Percentiles rank a stretch among this genome's conserved stretches.
phyloP scores from a whole-genome alignment of 306 rosid genomes.

The Hippophae rhamnoides region DNA sequence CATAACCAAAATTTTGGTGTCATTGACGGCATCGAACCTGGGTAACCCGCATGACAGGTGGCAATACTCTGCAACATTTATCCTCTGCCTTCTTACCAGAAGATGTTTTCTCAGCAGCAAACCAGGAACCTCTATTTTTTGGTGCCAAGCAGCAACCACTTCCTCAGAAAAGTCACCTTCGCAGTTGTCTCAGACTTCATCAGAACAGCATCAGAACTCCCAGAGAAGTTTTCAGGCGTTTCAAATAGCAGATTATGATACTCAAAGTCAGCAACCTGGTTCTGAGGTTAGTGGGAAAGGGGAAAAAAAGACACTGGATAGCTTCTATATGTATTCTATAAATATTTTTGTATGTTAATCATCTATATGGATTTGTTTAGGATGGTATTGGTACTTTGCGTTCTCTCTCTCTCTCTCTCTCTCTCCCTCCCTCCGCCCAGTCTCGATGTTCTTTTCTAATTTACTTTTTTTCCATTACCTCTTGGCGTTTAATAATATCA shows the following conservation, averaged over 20 bases:
- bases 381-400: not conserved
- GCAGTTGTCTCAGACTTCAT: slow-evolving; percentile 39
- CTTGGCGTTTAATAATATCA: not conserved
- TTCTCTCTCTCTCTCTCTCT: not conserved
- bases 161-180: slow-evolving; percentile 37
- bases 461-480: too few species aligned
- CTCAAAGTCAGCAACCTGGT: slow-evolving; percentile 54
- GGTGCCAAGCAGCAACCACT: slow-evolving; percentile 33
- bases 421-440: not conserved
- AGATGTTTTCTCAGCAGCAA: slow-evolving; percentile 37
- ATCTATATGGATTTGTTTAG: not conserved
- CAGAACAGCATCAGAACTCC: slow-evolving; percentile 35
- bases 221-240: slow-evolving; percentile 30
- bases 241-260: slow-evolving; percentile 33
- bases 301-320: slow-evolving; percentile 5
- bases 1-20: too few species aligned
- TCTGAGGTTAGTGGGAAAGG: slow-evolving; percentile 42
- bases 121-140: slow-evolving; percentile 43
- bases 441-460: not conserved
- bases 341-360: not conserved
- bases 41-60: too few species aligned
- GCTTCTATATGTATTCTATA: not conserved
- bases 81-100: slow-evolving; percentile 39
- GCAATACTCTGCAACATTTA: slow-evolving; percentile 24
- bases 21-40: too few species aligned